A percentile compares a stretch with the other conserved stretches of the same genome.
These are phyloP conservation scores for Dryas integrifolia DNA, from an alignment of 331 rosid species.

Conservation along the genomic window DNA sequence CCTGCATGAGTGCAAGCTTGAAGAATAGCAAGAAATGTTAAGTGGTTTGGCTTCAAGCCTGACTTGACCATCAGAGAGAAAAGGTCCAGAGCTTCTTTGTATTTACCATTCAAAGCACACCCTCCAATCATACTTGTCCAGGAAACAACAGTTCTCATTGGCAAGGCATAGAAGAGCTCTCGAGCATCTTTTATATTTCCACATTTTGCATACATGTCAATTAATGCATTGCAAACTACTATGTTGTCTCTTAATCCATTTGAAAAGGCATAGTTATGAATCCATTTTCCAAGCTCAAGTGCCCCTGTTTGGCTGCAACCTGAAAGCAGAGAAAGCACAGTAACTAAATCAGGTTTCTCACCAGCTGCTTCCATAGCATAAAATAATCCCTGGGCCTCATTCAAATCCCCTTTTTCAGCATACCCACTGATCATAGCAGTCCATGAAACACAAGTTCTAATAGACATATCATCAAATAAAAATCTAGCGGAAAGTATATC, in stretches of 20 bases:
- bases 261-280: conserved; percentile 36
- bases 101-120: conserved; percentile 55
- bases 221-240: conserved; percentile 52
- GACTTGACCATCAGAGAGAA: conserved; percentile 41
- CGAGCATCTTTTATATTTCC: conserved; percentile 46
- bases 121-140: conserved; percentile 62
- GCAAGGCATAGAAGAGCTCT: conserved; percentile 40
- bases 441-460: conserved; percentile 58
- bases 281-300: conserved; percentile 53
- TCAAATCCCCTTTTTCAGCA: conserved; percentile 45
- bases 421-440: conserved; percentile 54
- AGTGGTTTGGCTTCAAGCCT: conserved; percentile 47
- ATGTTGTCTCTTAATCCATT: conserved; percentile 43
- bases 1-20: conserved; percentile 66
- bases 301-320: conserved; percentile 49
- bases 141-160: conserved; percentile 44
- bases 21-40: conserved; percentile 59
- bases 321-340: conserved; percentile 52
- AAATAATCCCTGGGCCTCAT: conserved; percentile 46
- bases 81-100: conserved; percentile 46
- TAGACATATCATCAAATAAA: conserved; percentile 44
- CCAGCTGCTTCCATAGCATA: conserved; percentile 45
- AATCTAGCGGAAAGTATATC: conserved; percentile 43
- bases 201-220: conserved; percentile 70
- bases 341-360: conserved; percentile 46